A percentile compares a stretch with the other conserved stretches of the same genome.
phyloP scores from a whole-genome alignment of 2,329 filamentous ascomycete species.

The Hypoxylon sp. region DNA sequence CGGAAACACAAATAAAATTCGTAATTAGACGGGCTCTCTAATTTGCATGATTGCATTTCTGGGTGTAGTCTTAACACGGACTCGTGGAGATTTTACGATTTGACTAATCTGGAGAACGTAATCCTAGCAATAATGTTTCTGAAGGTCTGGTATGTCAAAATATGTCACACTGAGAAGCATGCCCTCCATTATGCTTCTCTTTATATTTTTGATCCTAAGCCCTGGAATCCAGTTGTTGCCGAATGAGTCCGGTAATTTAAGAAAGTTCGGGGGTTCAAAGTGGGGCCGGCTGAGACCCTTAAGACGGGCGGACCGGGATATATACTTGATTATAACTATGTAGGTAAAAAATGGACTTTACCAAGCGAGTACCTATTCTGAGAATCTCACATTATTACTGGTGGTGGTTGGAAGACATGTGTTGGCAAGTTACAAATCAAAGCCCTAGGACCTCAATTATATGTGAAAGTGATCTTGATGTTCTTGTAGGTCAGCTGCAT shows the following conservation, averaged over 20 bases:
- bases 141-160: background rate
- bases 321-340: background rate
- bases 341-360: background rate
- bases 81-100: background rate
- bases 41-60: background rate
- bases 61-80: background rate
- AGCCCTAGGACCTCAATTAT: background rate
- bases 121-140: background rate
- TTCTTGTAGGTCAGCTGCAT: background rate
- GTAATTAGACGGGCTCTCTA: conserved; percentile 4
- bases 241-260: background rate
- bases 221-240: background rate
- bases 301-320: background rate
- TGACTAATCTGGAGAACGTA: background rate
- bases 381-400: background rate
- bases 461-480: background rate
- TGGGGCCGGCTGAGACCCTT: background rate
- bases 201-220: background rate
- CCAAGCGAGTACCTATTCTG: background rate
- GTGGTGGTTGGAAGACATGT: background rate
- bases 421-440: background rate
- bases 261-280: background rate
- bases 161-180: background rate
- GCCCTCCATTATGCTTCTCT: background rate
- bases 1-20: conserved; percentile 26